phyloP scores from a whole-genome alignment of 1,139 yeast species.

The Candida neerlandica region DNA sequence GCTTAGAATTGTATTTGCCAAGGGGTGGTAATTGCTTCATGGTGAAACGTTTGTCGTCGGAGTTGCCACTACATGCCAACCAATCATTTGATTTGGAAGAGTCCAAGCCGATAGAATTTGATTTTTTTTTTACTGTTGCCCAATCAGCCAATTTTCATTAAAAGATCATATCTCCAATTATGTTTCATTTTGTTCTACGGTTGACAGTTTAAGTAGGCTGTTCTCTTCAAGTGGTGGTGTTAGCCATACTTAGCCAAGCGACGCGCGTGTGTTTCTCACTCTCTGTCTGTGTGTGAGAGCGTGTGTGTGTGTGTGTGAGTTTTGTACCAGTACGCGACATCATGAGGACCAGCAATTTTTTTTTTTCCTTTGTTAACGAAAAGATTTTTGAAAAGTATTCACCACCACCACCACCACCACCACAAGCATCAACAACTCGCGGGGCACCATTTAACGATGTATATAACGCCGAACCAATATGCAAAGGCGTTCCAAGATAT shows the following conservation, averaged over 20 bases:
- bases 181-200: no score
- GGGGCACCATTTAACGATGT: constrained; percentile 44
- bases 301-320: not conserved
- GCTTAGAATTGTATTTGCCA: not conserved
- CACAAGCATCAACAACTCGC: not conserved
- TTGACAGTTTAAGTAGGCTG: not conserved
- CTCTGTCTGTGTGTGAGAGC: not conserved
- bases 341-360: constrained; percentile 1
- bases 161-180: no score
- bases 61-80: not conserved
- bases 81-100: not conserved
- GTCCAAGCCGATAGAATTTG: no score
- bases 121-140: no score
- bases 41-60: not conserved
- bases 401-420: not conserved
- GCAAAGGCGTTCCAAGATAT: constrained; percentile 61
- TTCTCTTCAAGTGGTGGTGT: no score
- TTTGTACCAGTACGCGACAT: not conserved
- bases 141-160: no score
- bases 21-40: not conserved
- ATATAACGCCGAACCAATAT: constrained; percentile 63
- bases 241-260: no score
- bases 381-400: constrained; percentile 3
- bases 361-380: not conserved
- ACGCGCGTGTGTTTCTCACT: no score